These are phyloP conservation scores for Microascus cirrosus DNA, from an alignment of 2,329 filamentous ascomycete genomes.

Conservation along the genomic window DNA sequence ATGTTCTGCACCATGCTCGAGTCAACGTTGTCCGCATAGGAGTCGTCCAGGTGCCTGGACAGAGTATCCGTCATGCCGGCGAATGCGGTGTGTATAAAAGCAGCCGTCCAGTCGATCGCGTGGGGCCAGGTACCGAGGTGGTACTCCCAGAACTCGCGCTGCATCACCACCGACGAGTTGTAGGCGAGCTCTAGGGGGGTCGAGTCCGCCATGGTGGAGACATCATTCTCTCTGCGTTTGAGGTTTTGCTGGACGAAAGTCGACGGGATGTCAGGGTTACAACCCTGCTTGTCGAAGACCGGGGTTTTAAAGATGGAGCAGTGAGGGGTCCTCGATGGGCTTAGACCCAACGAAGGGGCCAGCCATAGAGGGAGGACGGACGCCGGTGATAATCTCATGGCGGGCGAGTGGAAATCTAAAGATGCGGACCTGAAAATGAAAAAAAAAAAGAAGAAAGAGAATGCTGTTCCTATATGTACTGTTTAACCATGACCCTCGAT, in stretches of 20 bases:
- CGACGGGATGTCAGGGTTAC: slow-evolving; percentile 2
- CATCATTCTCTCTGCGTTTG: background rate
- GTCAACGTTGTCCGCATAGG: slow-evolving; percentile 19
- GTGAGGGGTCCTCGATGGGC: background rate
- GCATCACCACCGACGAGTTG: slow-evolving; percentile 61
- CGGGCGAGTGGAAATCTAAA: background rate
- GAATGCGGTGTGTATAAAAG: slow-evolving; percentile 71
- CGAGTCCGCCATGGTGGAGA: background rate
- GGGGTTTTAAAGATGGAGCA: slow-evolving; percentile 9
- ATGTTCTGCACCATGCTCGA: slow-evolving; percentile 8
- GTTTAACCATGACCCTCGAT: background rate
- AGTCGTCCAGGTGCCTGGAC: slow-evolving; percentile 41
- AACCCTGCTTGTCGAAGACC: slow-evolving; percentile 5
- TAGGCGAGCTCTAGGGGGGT: slow-evolving; percentile 37
- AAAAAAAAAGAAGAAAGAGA: background rate
- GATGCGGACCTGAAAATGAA: background rate
- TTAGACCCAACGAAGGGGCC: background rate
- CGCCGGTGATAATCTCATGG: background rate
- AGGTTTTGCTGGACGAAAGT: slow-evolving; percentile 6
- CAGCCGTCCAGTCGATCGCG: slow-evolving; percentile 88
- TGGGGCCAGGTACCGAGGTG: slow-evolving; percentile 75
- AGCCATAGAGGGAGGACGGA: background rate
- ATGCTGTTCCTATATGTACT: background rate
- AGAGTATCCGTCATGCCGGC: slow-evolving; percentile 64
- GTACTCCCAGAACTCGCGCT: slow-evolving; percentile 64